A percentile compares a stretch with the other conserved stretches of the same genome.
These are phyloP conservation scores for Chaetomium tenue DNA, from an alignment of 495 filamentous ascomycete genomes.

Conservation along the genomic window DNA sequence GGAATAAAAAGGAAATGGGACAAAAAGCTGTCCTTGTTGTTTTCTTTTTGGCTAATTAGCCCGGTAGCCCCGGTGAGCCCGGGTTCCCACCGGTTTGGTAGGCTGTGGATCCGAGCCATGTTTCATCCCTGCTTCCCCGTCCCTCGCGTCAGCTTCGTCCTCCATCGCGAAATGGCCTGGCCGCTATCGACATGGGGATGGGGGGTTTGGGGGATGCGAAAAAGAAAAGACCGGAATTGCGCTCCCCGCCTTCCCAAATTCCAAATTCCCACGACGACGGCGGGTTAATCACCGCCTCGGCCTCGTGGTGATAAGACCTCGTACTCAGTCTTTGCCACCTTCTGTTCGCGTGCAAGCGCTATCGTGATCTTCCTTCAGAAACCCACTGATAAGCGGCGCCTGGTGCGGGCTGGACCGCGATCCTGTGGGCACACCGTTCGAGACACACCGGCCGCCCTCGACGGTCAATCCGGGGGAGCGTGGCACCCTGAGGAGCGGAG, in stretches of 20 bases:
- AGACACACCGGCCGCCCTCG: background rate
- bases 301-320: background rate
- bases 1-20: conserved; percentile 7
- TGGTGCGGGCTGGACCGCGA: conserved; percentile 12
- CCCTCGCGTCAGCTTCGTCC: conserved; percentile 2
- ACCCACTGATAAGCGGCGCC: conserved; percentile 16
- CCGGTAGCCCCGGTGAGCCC: background rate
- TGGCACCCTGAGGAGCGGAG: background rate
- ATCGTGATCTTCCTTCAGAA: conserved; percentile 2
- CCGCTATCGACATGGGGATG: no score
- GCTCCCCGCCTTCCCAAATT: no score
- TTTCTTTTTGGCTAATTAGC: conserved; percentile 7
- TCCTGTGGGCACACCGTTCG: no score
- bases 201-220: no score
- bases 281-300: no score
- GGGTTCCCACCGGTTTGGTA: conserved; percentile 9
- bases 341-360: conserved; percentile 14
- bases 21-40: background rate
- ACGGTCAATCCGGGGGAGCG: conserved; percentile 10
- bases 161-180: conserved; percentile 1
- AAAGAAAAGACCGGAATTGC: no score
- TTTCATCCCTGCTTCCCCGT: conserved; percentile 9
- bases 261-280: no score
- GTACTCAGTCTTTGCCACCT: background rate
- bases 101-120: background rate